Evolutionary conservation across 768 basidiomycete species (phyloP), one percentile per base, ranked within the genome.

Genomic region (Tricholoma bakamatsutake): DNA sequence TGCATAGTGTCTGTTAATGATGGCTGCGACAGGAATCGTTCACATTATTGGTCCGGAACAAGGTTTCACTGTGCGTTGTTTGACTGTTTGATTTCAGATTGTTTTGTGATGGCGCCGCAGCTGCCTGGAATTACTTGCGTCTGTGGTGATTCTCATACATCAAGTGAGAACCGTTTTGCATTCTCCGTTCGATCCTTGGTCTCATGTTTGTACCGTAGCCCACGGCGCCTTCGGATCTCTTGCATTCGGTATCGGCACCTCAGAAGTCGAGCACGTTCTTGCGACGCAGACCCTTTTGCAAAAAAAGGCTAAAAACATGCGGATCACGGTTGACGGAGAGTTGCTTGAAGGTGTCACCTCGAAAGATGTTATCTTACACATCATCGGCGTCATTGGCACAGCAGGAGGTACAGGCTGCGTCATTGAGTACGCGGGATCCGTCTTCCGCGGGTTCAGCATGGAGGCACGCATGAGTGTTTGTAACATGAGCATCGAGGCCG

Each of bases 401-500:
- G 93, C 93, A 49, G 93, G 93, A 63, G 93, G 91, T 51, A 95
- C 87, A 24, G 93, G 91, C n/a, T 81, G 79, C 61, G 91, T 93
- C 57, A 93, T 95, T 67, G 93, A 95, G 71, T 95, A 89, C 65
- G 84, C 90, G 55, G 93, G 93, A n/a, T 88, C 87, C 7, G 87
- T 91, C 53, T 89, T 93, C 72, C 85, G 89, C 56, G 79, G 76
- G 17, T 84, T 93, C 65, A 87, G 85, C 64, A 92, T 94, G 89
- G 93, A 95, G 69, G 90, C 88, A 37, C 84, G 92, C 50, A 92
- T 89, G 88, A 89, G 86, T 64, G 85, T 85, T 59, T 93, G 92
- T 74, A 95, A 95, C 73, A 94, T 95, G 93, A 93, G 91, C 57
- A 94, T 95, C 65, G 93, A 95, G 69, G 93, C 86, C 54, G 93